These are phyloP conservation scores for Ormosia semicastrata DNA, from an alignment of 306 rosid species.

Conservation along the genomic window DNA sequence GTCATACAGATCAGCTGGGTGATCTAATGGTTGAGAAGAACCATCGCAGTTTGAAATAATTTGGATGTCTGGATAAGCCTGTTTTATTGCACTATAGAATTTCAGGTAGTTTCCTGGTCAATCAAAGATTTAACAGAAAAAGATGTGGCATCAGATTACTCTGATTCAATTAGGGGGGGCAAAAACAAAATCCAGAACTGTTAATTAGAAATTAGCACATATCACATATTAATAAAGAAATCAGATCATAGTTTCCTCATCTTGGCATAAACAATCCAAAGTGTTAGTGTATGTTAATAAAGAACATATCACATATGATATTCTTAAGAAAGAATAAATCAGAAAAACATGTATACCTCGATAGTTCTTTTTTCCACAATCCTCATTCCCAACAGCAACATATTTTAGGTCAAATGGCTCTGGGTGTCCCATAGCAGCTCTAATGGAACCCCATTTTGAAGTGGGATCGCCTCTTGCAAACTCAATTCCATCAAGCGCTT, in stretches of 20 bases:
- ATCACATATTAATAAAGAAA: not conserved
- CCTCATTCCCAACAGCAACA: constrained; percentile 94
- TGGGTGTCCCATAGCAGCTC: constrained; percentile 88
- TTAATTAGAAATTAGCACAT: not conserved
- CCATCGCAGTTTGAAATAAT: constrained; percentile 90
- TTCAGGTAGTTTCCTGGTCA: constrained; percentile 80
- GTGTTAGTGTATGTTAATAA: not conserved
- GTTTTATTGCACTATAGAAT: constrained; percentile 63
- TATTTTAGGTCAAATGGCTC: constrained; percentile 84
- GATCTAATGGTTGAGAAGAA: constrained; percentile 65
- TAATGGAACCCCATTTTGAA: constrained; percentile 86
- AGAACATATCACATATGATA: not conserved
- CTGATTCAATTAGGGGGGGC: not conserved
- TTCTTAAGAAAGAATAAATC: not conserved
- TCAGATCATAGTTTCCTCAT: not conserved
- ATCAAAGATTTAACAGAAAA: constrained; percentile 13
- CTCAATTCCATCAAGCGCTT: constrained; percentile 94
- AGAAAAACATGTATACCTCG: constrained; percentile 47
- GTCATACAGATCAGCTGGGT: constrained; percentile 90
- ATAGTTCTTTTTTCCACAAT: constrained; percentile 79
- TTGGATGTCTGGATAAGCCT: constrained; percentile 81
- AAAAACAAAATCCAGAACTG: not conserved
- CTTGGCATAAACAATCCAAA: not conserved
- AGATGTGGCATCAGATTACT: not conserved
- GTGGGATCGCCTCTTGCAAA: constrained; percentile 80